Percentiles rank a stretch among this genome's conserved stretches.
These are phyloP conservation scores for Podaxis sp. DNA, from an alignment of 768 basidiomycete species.

Conservation along the genomic window DNA sequence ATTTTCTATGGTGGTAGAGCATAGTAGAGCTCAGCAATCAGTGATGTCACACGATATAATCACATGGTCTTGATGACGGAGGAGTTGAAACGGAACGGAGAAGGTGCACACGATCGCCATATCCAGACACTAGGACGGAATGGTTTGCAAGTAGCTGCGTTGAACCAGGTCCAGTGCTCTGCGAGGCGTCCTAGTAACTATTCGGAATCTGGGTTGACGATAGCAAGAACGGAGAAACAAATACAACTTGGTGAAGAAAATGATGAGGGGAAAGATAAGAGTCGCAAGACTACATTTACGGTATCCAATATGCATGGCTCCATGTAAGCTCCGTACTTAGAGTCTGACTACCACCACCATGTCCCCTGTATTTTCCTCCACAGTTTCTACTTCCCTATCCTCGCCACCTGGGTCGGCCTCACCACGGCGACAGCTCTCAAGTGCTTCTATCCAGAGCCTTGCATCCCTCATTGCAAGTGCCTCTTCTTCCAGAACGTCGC, in stretches of 20 bases:
- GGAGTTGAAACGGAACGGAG: too few relatives aligned
- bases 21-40: too few relatives aligned
- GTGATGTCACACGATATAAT: too few relatives aligned
- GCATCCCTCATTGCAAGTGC: slow-evolving; percentile 25
- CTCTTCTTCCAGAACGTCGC: slow-evolving; percentile 28
- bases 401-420: slow-evolving; percentile 12
- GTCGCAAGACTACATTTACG: not conserved
- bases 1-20: too few relatives aligned
- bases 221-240: not conserved
- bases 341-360: slow-evolving; percentile 15
- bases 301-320: not conserved
- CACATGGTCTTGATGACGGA: too few relatives aligned
- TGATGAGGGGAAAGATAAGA: not conserved
- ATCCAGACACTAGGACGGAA: too few relatives aligned
- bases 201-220: not conserved
- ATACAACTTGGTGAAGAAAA: not conserved
- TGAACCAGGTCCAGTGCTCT: too few relatives aligned
- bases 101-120: too few relatives aligned
- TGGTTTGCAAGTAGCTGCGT: too few relatives aligned
- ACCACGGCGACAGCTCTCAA: slow-evolving; percentile 23
- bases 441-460: slow-evolving; percentile 29
- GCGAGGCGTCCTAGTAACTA: too few relatives aligned
- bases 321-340: slow-evolving; percentile 5
- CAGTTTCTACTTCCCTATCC: not conserved
- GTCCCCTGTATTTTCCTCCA: slow-evolving; percentile 3